Evolutionary conservation across 2,329 filamentous ascomycete species (phyloP), one percentile per base, ranked within the genome.

Genomic region (Fusarium sp.): DNA sequence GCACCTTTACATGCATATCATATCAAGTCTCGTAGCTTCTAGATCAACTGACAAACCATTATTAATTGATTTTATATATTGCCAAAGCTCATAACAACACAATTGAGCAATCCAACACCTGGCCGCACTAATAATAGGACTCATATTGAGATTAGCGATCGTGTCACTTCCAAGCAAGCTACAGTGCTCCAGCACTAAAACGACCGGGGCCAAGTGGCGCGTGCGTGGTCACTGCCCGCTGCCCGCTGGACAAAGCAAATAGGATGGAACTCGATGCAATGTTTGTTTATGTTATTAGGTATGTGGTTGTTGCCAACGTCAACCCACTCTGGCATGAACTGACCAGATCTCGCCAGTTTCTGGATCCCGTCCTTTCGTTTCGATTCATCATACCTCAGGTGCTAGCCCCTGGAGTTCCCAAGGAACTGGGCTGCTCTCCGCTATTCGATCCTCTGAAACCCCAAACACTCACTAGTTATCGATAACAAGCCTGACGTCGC

Each of bases 401-500:
- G 26, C 18, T 41, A 44, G 24, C 38, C 13, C 41, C 44, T 38
- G 24, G 21, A n/a, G 15, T 31, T 38, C 24, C 38, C 24, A 56
- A 56, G 31, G 29, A 18, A 48, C n/a, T n/a, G n/a, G n/a, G 20
- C 24, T 29, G 28, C 11, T 50, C 31, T 26, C 43, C 31, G 16
- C 31, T 2, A 61, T 68, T 28, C 7, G 12, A 6, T 33, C 15
- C 20, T 52, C 46, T 37, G 38, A 33, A 47, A 50, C 55, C 46
- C 50, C 57, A 66, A 66, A 26, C 26, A 26, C 26, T 26, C 26
- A 6, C 26, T 26, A 41, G 55, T 53, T 67, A 69, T 70, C 67
- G 67, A 70, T 68, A 68, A 70, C 66, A 63, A 68, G 46, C 44
- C 67, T 67, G 54, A 55, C 63, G 53, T 69, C 57, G 38, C 39